These are phyloP conservation scores for Vitis cinerea DNA, from an alignment of 164 flowering plant genomes.

Conservation along the genomic window DNA sequence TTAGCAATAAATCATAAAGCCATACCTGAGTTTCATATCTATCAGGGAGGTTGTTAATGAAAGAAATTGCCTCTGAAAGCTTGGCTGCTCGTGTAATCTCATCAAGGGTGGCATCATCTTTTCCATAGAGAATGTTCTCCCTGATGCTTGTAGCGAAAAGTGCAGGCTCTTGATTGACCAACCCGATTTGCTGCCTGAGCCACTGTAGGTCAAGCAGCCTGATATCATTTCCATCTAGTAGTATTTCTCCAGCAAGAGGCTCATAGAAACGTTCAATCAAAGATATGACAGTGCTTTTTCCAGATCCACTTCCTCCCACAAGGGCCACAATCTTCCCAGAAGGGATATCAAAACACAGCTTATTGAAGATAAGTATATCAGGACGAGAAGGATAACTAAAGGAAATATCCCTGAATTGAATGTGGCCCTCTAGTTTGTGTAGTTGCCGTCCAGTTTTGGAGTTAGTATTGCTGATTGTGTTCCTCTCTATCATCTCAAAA, in stretches of 20 bases:
- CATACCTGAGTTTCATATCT: constrained; percentile 92
- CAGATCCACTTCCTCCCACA: constrained; percentile 97
- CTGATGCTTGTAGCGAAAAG: constrained; percentile 90
- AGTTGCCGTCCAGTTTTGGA: constrained; percentile 47
- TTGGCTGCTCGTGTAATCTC: constrained; percentile 92
- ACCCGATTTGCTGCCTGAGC: constrained; percentile 86
- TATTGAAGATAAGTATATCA: constrained; percentile 66
- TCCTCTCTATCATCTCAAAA: constrained; percentile 88
- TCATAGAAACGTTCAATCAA: constrained; percentile 94
- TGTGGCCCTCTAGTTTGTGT: constrained; percentile 65
- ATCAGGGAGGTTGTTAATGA: constrained; percentile 93
- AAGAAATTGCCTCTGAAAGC: constrained; percentile 83
- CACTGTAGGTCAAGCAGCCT: constrained; percentile 74
- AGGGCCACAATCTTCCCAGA: constrained; percentile 89
- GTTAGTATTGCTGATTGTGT: constrained; percentile 50
- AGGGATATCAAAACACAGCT: constrained; percentile 65
- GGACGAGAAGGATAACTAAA: constrained; percentile 96
- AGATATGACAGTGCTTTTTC: constrained; percentile 95
- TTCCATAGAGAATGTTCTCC: constrained; percentile 92
- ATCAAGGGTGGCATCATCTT: constrained; percentile 74
- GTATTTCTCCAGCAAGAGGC: constrained; percentile 66
- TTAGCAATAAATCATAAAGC: background rate
- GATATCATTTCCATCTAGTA: constrained; percentile 68
- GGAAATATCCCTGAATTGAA: constrained; percentile 64
- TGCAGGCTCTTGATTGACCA: constrained; percentile 97